A percentile compares a stretch with the other conserved stretches of the same genome.
Evolutionary conservation across 2,329 filamentous ascomycete genomes (phyloP).

Genomic region (Incumbomyces delicatus): DNA sequence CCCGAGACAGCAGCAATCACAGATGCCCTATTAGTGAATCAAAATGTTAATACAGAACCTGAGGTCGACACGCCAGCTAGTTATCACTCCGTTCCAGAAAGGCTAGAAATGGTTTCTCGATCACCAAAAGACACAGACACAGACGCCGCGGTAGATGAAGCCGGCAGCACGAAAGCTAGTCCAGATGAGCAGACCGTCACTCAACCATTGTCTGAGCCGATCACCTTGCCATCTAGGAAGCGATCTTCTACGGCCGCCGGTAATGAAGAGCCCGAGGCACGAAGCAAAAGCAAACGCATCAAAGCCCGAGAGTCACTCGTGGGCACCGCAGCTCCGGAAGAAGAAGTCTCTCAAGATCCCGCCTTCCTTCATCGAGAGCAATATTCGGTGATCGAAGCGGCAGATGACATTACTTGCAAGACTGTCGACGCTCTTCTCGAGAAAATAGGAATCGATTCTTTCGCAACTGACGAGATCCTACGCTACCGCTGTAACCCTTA

Average conservation of each 20-base stretch:
- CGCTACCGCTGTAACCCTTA: not conserved
- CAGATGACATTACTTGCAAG: constrained; percentile 50
- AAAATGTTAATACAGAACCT: not conserved
- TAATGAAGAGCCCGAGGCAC: constrained; percentile 46
- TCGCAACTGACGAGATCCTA: constrained; percentile 1
- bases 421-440: constrained; percentile 43
- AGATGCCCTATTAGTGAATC: not conserved
- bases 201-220: not conserved
- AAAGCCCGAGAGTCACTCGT: constrained; percentile 49
- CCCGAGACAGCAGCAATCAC: constrained; percentile 9
- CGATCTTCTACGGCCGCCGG: constrained; percentile 52
- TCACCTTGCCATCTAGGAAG: constrained; percentile 40
- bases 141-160: not conserved
- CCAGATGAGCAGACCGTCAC: not conserved
- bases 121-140: not conserved
- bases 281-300: constrained; percentile 51
- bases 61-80: constrained; percentile 3
- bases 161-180: not conserved
- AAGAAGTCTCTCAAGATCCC: constrained; percentile 42
- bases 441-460: constrained; percentile 37
- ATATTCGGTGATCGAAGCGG: constrained; percentile 42
- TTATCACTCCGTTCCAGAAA: constrained; percentile 2
- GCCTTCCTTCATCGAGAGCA: constrained; percentile 47
- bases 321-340: constrained; percentile 35
- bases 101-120: not conserved